Evolutionary conservation across 441 rosid genomes (phyloP).

Genomic region (Syzygium syzygioides): DNA sequence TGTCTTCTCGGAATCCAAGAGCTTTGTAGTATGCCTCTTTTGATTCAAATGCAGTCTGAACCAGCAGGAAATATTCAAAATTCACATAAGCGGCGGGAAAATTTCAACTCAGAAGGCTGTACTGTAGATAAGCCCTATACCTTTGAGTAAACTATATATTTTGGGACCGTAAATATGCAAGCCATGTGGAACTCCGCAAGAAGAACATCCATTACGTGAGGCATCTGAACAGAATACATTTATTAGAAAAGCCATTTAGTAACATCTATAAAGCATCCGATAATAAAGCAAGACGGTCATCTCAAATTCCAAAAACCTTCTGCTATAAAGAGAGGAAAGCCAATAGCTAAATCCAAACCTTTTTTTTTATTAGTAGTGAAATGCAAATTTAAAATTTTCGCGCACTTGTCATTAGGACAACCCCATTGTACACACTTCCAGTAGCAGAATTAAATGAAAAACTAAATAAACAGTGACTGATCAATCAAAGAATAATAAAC

Average conservation of each 20-base stretch:
- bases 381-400: neutral
- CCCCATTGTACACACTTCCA: neutral
- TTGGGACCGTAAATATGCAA: conserved; percentile 84
- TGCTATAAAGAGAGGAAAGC: neutral
- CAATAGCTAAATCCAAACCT: neutral
- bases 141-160: conserved; percentile 52
- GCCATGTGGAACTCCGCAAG: conserved; percentile 81
- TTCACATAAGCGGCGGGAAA: neutral
- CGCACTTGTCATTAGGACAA: neutral
- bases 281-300: neutral
- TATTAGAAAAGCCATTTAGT: neutral
- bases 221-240: conserved; percentile 40
- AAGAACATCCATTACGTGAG: conserved; percentile 67
- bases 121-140: conserved; percentile 20
- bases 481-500: neutral
- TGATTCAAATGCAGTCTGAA: conserved; percentile 66
- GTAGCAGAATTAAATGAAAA: neutral
- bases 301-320: neutral
- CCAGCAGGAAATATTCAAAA: neutral
- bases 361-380: neutral
- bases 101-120: neutral
- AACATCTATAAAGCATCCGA: neutral
- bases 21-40: conserved; percentile 47
- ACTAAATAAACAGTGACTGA: neutral
- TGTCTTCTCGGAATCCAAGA: conserved; percentile 40